These are phyloP conservation scores for Collybia sp. DNA, from an alignment of 768 basidiomycete species.

Conservation along the genomic window DNA sequence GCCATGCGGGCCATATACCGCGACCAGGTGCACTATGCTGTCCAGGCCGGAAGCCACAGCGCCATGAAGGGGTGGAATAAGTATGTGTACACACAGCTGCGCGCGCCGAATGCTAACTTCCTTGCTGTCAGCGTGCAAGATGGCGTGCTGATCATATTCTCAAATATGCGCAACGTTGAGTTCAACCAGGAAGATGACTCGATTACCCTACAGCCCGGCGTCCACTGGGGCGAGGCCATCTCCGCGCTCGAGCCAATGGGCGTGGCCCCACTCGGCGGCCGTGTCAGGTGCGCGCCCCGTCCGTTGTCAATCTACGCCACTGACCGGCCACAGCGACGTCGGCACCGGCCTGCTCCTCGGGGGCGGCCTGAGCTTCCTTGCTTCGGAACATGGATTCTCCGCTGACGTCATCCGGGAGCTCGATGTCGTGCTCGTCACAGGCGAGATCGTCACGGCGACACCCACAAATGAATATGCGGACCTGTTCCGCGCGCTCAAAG, in stretches of 20 bases:
- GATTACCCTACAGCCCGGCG: slow-evolving; percentile 36
- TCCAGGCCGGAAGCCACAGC: no score
- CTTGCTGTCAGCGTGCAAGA: slow-evolving; percentile 22
- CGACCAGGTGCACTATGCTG: no score
- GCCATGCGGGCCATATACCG: no score
- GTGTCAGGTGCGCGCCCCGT: slow-evolving; percentile 5
- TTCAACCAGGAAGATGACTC: slow-evolving; percentile 30
- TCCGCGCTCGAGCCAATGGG: slow-evolving; percentile 27
- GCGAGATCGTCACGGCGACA: slow-evolving; percentile 34
- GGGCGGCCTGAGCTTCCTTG: slow-evolving; percentile 36
- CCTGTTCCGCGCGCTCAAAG: slow-evolving; percentile 40
- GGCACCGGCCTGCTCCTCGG: slow-evolving; percentile 40
- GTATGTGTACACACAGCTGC: slow-evolving; percentile 18
- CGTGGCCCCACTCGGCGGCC: slow-evolving; percentile 38
- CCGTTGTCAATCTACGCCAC: not conserved
- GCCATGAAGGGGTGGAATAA: no score
- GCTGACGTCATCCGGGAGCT: slow-evolving; percentile 30
- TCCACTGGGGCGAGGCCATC: slow-evolving; percentile 37
- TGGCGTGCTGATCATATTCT: slow-evolving; percentile 33
- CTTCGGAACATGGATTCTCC: slow-evolving; percentile 34
- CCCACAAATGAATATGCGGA: slow-evolving; percentile 34
- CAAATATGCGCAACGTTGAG: slow-evolving; percentile 30
- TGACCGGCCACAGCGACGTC: slow-evolving; percentile 22
- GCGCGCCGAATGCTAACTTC: not conserved
- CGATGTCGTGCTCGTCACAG: slow-evolving; percentile 38